Conservation (phyloP, 768 basidiomycete genomes). For the Agrocybe praecox region DNA sequence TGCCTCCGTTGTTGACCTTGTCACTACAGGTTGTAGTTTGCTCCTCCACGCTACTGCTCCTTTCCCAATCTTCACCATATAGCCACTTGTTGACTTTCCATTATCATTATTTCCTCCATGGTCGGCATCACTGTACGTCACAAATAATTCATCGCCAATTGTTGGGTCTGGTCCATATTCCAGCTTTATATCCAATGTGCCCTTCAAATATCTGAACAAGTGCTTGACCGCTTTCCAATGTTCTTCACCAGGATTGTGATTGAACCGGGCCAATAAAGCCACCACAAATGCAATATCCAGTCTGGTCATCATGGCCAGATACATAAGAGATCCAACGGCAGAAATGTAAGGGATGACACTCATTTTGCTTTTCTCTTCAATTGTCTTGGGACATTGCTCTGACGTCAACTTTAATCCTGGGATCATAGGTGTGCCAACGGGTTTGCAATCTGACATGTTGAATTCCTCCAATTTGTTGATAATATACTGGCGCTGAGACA, state of each 20-base stretch:
- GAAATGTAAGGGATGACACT: slow-evolving; percentile 27
- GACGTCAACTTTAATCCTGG: slow-evolving; percentile 22
- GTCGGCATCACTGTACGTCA: slow-evolving; percentile 28
- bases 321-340: slow-evolving; percentile 30
- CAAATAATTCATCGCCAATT: slow-evolving; percentile 12
- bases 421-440: slow-evolving; percentile 32
- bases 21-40: slow-evolving; percentile 38
- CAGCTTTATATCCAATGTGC: slow-evolving; percentile 14
- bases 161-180: slow-evolving; percentile 5
- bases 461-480: slow-evolving; percentile 26
- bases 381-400: slow-evolving; percentile 19
- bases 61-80: slow-evolving; percentile 32
- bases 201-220: slow-evolving; percentile 7
- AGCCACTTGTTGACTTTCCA: slow-evolving; percentile 37
- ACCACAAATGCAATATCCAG: slow-evolving; percentile 21
- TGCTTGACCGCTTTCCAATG: slow-evolving; percentile 39
- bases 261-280: slow-evolving; percentile 14
- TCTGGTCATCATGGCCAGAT: slow-evolving; percentile 26
- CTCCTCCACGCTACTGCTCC: slow-evolving; percentile 40
- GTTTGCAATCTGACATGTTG: slow-evolving; percentile 27
- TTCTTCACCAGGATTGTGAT: slow-evolving; percentile 20
- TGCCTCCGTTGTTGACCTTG: slow-evolving; percentile 40
- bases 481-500: slow-evolving; percentile 29
- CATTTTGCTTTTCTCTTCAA: slow-evolving; percentile 24
- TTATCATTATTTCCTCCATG: slow-evolving; percentile 27